Evolutionary conservation across 352 stramenopile species (phyloP).

Genomic region (Pythium periplocum): DNA sequence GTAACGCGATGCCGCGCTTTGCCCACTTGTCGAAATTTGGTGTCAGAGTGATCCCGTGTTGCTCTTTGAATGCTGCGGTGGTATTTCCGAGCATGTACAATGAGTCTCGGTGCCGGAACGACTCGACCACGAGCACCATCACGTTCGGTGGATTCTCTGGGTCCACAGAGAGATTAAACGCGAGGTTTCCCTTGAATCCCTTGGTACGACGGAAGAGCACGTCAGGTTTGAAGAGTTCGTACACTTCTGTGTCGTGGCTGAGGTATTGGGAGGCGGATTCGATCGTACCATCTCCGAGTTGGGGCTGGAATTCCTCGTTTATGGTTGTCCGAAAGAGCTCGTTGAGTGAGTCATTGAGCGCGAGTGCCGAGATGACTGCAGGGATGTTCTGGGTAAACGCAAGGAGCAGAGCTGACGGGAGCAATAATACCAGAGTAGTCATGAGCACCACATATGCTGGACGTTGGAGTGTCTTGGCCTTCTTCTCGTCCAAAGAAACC

Average conservation of each 20-base stretch:
- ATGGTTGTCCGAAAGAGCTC: slow-evolving; percentile 9
- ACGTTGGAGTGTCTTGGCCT: background rate
- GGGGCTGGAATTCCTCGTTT: slow-evolving; percentile 1
- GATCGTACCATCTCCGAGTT: background rate
- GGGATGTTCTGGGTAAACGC: slow-evolving; percentile 6
- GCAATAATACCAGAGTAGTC: background rate
- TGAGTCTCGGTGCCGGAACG: slow-evolving; percentile 49
- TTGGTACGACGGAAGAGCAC: slow-evolving; percentile 32
- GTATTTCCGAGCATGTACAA: slow-evolving; percentile 39
- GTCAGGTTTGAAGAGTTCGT: slow-evolving; percentile 29
- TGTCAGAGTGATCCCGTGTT: slow-evolving; percentile 37
- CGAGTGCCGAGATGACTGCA: background rate
- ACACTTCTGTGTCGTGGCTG: slow-evolving; percentile 31
- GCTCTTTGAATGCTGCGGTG: slow-evolving; percentile 6
- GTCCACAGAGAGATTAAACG: slow-evolving; percentile 36
- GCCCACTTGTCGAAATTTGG: slow-evolving; percentile 48
- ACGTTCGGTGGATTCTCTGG: slow-evolving; percentile 37
- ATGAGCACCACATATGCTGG: background rate
- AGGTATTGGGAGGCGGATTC: slow-evolving; percentile 21
- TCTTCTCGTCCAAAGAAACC: no score
- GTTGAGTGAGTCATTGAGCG: slow-evolving; percentile 14
- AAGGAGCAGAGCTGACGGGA: background rate
- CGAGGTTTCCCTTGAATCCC: slow-evolving; percentile 33
- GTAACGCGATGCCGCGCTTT: slow-evolving; percentile 37
- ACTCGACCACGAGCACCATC: slow-evolving; percentile 44